Evolutionary conservation across 2,329 filamentous ascomycete species (phyloP).

Genomic region (Aspergillus felis): DNA sequence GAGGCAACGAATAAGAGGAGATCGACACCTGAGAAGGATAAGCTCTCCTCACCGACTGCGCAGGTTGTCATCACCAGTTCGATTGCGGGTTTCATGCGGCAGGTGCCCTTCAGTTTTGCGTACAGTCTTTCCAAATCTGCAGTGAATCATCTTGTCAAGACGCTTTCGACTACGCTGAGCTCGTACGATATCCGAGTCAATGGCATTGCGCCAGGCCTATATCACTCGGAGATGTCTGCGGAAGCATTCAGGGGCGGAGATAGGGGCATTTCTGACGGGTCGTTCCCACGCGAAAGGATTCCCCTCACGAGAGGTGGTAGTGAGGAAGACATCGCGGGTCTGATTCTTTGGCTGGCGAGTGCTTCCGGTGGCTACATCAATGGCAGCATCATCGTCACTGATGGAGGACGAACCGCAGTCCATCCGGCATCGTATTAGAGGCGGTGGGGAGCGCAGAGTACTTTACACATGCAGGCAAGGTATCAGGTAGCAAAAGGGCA

Average conservation of each 20-base stretch:
- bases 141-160: conserved; percentile 48
- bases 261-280: conserved; percentile 36
- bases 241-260: conserved; percentile 43
- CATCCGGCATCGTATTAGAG: conserved; percentile 53
- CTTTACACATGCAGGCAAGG: neutral
- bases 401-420: conserved; percentile 58
- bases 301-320: conserved; percentile 60
- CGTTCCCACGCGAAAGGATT: conserved; percentile 43
- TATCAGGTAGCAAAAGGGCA: neutral
- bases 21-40: conserved; percentile 21
- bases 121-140: conserved; percentile 47
- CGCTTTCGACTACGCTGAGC: conserved; percentile 42
- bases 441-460: neutral
- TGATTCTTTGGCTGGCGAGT: conserved; percentile 62
- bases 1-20: conserved; percentile 42
- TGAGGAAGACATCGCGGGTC: conserved; percentile 61
- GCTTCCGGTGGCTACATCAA: conserved; percentile 64
- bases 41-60: conserved; percentile 31
- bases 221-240: conserved; percentile 59
- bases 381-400: conserved; percentile 58
- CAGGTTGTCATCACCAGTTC: conserved; percentile 48
- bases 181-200: conserved; percentile 47
- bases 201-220: conserved; percentile 51
- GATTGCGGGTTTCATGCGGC: conserved; percentile 43
- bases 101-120: conserved; percentile 36